Base-by-base conservation (phyloP, 2,329 filamentous ascomycete species). In the Coniochaeta sp. region DNA sequence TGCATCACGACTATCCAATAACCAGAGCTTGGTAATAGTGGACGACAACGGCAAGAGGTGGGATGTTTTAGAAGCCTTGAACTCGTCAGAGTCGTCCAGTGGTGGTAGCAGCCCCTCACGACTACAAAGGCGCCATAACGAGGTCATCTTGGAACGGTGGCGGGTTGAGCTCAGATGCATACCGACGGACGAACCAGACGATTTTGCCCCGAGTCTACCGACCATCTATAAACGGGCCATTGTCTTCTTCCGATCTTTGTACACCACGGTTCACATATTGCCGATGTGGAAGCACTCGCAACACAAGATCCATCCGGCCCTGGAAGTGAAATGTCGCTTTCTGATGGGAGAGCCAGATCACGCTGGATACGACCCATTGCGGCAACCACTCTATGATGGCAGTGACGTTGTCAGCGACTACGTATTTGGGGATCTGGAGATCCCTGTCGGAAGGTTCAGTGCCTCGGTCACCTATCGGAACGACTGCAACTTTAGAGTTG, bases 211-310 rank as follows among this genome's bases (percentile, higher is more conserved):
- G 10, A 75, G 73, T 28, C 73, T 97, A 49, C 91, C 94, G 13
- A 92, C 89, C 50, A 85, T 96, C 53, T 99, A 99, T 77, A 99
- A 99, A 72, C 94, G 95, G 71, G 90, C 89, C 61, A 95, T 99
- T 57, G 87, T 97, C 58, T 83, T 96, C 60, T 96, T 97, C 70
- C 82, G 94, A 54, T 91, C 91, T 1, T 77, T 99, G 45, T 96
- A 89, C 67, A 83, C 89, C 48, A 87, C 88, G 51, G 82, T 89
- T 35, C 86, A 89, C 60, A 80, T 96, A 55, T 73, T 96, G 55
- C 94, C 94, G 2, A 84, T 87, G 22, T 96, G 87, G 85, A 95
- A 86, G 70, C 87, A 95, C 62, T 83, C 77, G 35, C 81, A 87
- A 62, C 86, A 88, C 61, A 92, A 91, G 68, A 80, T 82, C 57